Evolutionary conservation across 257 asterid genomes (phyloP), one percentile per base, ranked within the genome.

Genomic region (Solanum bulbocastanum): DNA sequence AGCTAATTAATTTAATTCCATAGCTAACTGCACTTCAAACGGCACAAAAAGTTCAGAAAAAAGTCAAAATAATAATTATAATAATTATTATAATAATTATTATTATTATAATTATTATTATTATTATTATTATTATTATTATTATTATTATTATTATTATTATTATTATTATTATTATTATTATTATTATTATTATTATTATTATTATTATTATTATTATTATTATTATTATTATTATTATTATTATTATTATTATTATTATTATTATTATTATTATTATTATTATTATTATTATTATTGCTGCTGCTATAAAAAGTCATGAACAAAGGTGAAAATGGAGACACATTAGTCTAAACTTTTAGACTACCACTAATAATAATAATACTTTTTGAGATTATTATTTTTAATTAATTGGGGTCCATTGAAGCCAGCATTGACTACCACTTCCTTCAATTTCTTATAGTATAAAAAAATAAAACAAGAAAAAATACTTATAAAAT

Each of bases 351-450:
- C 20, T 8, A 81, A 32, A 7, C 10, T 32, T 2, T 12, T 30
- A 30, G 30, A 30, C 30, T 30, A 30, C 30, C 30, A 30, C 30
- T 30, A 30, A 30, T 30, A 30, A 30, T 30, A 30, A 30, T 30
- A 30, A n/a, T 23, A 62, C 71, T 10, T 35, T 73, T 73, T 73
- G 16, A 4, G 46, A 8, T 20, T 60, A 60, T 60, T 46, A 11
- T 66, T 36, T n/a, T n/a, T 62, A 85, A 72, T 86, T 18, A 65
- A 85, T 87, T 42, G 89, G 90, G 88, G 89, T 91, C 92, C 93
- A 88, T 87, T 66, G 86, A 87, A 87, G 52, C 84, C 30, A 91
- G 82, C 91, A 83, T 91, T 93, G 94, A 94, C 96, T 91, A 90
- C 72, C 30, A 75, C 72, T 75, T 58, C 88, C 79, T 39, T 66